Base-by-base conservation (phyloP, 192 early-diverging fungal genomes). In the Gryganskiella cystojenkinii region DNA sequence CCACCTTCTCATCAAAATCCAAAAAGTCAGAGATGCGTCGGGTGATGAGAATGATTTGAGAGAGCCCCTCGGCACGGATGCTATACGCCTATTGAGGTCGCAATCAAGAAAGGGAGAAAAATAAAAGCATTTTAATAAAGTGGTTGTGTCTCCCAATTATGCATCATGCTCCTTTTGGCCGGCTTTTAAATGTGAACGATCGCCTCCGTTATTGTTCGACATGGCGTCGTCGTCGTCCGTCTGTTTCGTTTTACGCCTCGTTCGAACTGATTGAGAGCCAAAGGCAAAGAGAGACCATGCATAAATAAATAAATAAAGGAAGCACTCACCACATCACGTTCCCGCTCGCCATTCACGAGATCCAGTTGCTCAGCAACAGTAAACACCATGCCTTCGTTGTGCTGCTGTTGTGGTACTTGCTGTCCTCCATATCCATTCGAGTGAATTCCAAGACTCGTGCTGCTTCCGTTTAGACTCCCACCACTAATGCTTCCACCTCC, bases 1-100 rank as follows among this genome's bases (percentile, higher is more conserved):
- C 37, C 76, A 86, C 85, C 68, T 83, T 66, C 42, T 80, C 82
- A 50, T 87, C 82, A 80, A 87, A 83, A 30, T 84, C 82, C 45
- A 81, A 37, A 70, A 87, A 81, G 57, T 87, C 85, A 31, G 82
- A 69, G 47, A 87, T 83, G 61, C 81, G 81, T 30, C 85, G 73
- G 35, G 75, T 73, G 17, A 87, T 65, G 20, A 64, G 69, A 17
- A 85, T 59, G 40, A 79, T 64, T 44, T 70, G 68, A 22, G 47
- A 17, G 19, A 53, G 37, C 25, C 72, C 63, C 31, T 81, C 80
- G 24, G 84, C 80, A 14, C 80, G 79, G 49, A 87, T 80, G 46
- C 70, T 73, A 56, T 83, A 86, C 11, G 79, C 73, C 67, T 81
- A 43, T 49, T 35, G 40, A 44, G 27, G 28, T n/a, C n/a, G n/a